These are phyloP conservation scores for Penicillium mononematosum DNA, from an alignment of 495 filamentous ascomycete genomes.

Conservation along the genomic window DNA sequence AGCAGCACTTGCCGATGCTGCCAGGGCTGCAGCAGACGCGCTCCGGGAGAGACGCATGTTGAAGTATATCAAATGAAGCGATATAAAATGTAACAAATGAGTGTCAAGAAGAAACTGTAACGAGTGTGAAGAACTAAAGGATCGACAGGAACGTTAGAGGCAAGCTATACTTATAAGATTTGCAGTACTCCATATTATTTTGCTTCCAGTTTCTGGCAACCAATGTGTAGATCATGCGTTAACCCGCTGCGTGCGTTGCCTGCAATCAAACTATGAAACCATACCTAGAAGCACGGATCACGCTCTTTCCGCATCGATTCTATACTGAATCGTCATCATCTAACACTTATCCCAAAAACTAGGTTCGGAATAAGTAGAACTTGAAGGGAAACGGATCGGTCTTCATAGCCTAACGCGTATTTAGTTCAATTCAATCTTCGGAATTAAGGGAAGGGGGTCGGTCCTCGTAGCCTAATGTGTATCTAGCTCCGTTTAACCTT, in stretches of 20 bases:
- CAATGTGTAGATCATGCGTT: neutral
- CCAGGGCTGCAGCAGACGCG: slow-evolving; percentile 28
- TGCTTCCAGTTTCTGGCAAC: neutral
- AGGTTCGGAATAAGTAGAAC: neutral
- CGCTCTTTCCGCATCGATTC: neutral
- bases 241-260: neutral
- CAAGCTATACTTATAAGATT: neutral
- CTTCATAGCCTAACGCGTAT: neutral
- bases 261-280: slow-evolving; percentile 2
- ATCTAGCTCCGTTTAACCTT: neutral
- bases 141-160: neutral
- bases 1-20: slow-evolving; percentile 27
- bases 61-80: neutral
- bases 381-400: neutral
- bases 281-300: neutral
- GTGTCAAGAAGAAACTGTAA: neutral
- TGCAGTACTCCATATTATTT: neutral
- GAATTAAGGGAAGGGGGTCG: neutral
- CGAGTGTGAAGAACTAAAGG: neutral
- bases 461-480: neutral
- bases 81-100: neutral
- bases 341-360: neutral
- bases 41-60: slow-evolving; percentile 28
- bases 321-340: slow-evolving; percentile 1
- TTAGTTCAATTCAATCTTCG: neutral